Evolutionary conservation across 1,284 basidiomycete species (phyloP), one percentile per base, ranked within the genome.

Genomic region (Neolentinus lepideus): DNA sequence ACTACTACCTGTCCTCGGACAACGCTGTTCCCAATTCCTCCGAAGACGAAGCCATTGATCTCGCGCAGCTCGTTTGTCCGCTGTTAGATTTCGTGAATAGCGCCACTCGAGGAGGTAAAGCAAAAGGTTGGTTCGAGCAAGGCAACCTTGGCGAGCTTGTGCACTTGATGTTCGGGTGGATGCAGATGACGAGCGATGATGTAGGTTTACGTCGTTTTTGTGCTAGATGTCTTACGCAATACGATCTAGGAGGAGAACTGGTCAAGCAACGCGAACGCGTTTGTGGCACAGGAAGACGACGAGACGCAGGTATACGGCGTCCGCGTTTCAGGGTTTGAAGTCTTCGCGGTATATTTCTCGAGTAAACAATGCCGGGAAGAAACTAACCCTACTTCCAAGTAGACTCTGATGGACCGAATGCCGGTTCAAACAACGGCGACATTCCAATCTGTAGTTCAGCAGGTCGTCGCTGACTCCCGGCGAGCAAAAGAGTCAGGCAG

Each of bases 281-380:
- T 98, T 66, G 87, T 98, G 24, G 88, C 90, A 22, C 93, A 98
- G 64, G 95, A 98, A 65, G 93, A 98, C 59, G 96, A 98, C 62
- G 94, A 97, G 61, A 87, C 86, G 1, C 81, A 90, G 53, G 69
- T 79, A 0, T 95, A 93, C 67, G 90, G 89, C 58, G 79, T 94
- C 47, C 83, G 96, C 36, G 81, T 92, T 10, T 88, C 90, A 3
- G 86, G 88, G 2, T 87, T 94, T 61, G 96, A 98, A 64, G 70
- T 98, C 26, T 73, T 97, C 43, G 79, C 80, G 38, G 92, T 95
- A 68, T 61, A 81, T 67, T 19, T 43, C 43, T n/a, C n/a, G n/a
- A n/a, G n/a, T n/a, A n/a, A n/a, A n/a, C n/a, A n/a, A n/a, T n/a
- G n/a, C n/a, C n/a, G n/a, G n/a, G n/a, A n/a, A n/a, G n/a, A n/a